These are phyloP conservation scores for Mycena amicta DNA, from an alignment of 768 basidiomycete genomes.

Conservation along the genomic window DNA sequence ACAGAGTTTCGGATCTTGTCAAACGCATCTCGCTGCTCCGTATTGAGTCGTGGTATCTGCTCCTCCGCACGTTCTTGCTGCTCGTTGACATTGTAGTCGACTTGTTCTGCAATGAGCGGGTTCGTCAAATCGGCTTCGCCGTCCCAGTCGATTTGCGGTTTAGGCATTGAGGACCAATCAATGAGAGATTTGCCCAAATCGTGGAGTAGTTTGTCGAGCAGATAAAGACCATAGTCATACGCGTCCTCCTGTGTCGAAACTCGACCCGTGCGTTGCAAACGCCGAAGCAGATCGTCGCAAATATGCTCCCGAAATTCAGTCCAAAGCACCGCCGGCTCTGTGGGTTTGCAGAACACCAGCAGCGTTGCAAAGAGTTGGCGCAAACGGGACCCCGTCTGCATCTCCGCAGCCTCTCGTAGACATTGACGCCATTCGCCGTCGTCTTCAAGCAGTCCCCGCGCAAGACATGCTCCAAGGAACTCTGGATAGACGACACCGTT, in stretches of 20 bases:
- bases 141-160: constrained; percentile 20
- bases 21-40: constrained; percentile 33
- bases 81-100: not conserved
- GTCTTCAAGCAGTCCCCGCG: constrained; percentile 45
- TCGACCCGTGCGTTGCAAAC: constrained; percentile 15
- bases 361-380: constrained; percentile 43
- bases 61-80: constrained; percentile 7
- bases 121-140: constrained; percentile 14
- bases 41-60: constrained; percentile 28
- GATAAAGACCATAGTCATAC: constrained; percentile 44
- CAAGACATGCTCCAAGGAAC: constrained; percentile 43
- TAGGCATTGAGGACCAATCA: constrained; percentile 19
- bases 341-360: constrained; percentile 34
- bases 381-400: constrained; percentile 39
- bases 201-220: constrained; percentile 34
- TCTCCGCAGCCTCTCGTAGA: constrained; percentile 40
- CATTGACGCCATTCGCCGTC: constrained; percentile 49
- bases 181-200: constrained; percentile 25
- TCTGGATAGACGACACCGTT: constrained; percentile 28
- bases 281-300: constrained; percentile 41
- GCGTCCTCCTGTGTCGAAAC: constrained; percentile 30
- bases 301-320: constrained; percentile 31
- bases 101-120: constrained; percentile 21
- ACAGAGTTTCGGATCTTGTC: constrained; percentile 31
- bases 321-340: constrained; percentile 40